Percentiles rank a stretch among this genome's conserved stretches.
These are phyloP conservation scores for Hypocrella siamensis DNA, from an alignment of 2,329 filamentous ascomycete genomes.

Conservation along the genomic window DNA sequence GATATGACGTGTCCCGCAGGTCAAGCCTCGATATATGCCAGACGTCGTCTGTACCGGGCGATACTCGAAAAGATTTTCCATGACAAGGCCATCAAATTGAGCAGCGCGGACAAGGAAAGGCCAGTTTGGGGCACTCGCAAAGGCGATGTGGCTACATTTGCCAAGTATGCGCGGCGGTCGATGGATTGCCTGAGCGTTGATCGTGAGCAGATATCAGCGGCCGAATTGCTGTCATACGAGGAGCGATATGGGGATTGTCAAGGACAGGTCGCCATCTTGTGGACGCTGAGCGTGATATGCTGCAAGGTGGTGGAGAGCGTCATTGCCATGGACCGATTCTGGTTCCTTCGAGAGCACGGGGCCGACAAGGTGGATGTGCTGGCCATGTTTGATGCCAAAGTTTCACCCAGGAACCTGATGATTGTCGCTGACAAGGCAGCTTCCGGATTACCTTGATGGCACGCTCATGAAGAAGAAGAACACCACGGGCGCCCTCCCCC, in stretches of 20 bases:
- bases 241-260: conserved; percentile 8
- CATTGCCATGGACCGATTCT: conserved; percentile 15
- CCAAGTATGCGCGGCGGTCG: conserved; percentile 11
- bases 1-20: conserved; percentile 2
- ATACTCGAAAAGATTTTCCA: conserved; percentile 12
- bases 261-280: conserved; percentile 14
- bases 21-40: conserved; percentile 9
- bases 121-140: conserved; percentile 16
- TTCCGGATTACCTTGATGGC: neutral
- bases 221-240: conserved; percentile 12
- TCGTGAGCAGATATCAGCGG: conserved; percentile 3
- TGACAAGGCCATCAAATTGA: conserved; percentile 9
- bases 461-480: neutral
- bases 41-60: conserved; percentile 11
- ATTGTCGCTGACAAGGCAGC: conserved; percentile 6
- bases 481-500: neutral
- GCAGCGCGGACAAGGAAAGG: conserved; percentile 2
- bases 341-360: conserved; percentile 12
- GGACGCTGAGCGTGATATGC: conserved; percentile 16
- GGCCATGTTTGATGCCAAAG: conserved; percentile 11
- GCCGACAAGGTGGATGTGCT: conserved; percentile 10
- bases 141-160: conserved; percentile 11
- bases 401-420: conserved; percentile 12
- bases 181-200: conserved; percentile 10
- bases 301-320: conserved; percentile 17